Base-by-base conservation (phyloP, 202 grass and related monocot species). In the Panicum virgatum region DNA sequence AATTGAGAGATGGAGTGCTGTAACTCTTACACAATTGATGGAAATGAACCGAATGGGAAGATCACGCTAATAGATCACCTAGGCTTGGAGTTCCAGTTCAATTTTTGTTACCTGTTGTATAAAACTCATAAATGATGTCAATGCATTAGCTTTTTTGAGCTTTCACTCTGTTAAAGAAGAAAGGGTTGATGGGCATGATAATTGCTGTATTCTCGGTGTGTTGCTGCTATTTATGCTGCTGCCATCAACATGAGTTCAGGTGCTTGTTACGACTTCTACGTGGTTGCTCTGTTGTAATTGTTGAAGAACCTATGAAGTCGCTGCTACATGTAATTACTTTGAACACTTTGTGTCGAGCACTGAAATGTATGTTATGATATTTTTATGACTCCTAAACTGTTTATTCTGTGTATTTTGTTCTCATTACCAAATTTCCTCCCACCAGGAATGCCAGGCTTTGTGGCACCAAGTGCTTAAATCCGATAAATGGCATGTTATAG, bases 1-100 rank as follows among this genome's bases (percentile, higher is more conserved):
- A 65, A 75, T 77, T 83, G 89, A 91, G 40, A 64, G 84, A 54
- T 98, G 96, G 96, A 90, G 77, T 86, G 92, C 92, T 69, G 96
- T 95, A 12, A 90, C 90, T 50, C 86, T 95, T 54, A 89, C 84
- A 9, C 88, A 95, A 62, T 81, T 95, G 78, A 82, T 98, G 88
- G 96, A 98, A 76, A 95, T 93, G 90, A 94, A 97, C 72, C 63
- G 79, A 54, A 80, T 43, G 40, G 76, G 79, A 13, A 62, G 81
- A 73, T 30, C 85, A 34, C 75, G 46, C 15, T 87, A 81, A 64
- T 74, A 65, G 80, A 72, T 71, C 43, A 20, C 66, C 18, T 61
- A 62, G 83, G 12, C 67, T 62, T 88, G 10, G 63, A 75, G 19
- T 53, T 84, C 45, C 34, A 54, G 44, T 58, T 50, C 45, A 23